Conservation (phyloP, 768 basidiomycete genomes). For the Sporobolomyces roseus region DNA sequence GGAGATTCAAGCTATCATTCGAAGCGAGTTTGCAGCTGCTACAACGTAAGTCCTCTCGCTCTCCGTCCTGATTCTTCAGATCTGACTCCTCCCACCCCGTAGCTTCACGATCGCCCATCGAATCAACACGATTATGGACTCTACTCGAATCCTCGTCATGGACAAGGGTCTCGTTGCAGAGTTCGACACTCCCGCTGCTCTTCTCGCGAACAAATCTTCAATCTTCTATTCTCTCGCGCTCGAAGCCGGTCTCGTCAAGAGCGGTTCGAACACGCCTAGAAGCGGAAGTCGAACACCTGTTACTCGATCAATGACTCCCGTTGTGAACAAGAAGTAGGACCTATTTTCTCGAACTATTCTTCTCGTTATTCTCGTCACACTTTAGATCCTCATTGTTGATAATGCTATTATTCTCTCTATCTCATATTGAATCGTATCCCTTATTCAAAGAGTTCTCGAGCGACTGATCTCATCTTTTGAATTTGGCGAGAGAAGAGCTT, state of each 20-base stretch:
- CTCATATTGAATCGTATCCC: not conserved
- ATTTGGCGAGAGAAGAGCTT: not conserved
- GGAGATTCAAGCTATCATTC: slow-evolving; percentile 62
- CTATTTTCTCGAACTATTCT: too few species aligned
- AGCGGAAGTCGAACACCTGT: too few species aligned
- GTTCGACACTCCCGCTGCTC: slow-evolving; percentile 64
- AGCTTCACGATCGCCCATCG: slow-evolving; percentile 59
- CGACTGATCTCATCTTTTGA: too few species aligned
- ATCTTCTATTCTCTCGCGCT: slow-evolving; percentile 40
- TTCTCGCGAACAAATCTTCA: slow-evolving; percentile 56
- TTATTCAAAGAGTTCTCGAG: not conserved
- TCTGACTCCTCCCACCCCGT: not conserved
- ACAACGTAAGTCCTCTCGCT: slow-evolving; percentile 49
- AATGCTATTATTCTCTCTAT: too few species aligned
- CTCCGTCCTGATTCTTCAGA: not conserved
- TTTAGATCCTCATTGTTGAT: not conserved
- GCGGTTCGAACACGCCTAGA: slow-evolving; percentile 22
- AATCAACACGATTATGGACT: slow-evolving; percentile 62
- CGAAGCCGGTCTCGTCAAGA: slow-evolving; percentile 31
- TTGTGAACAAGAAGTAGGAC: too few species aligned
- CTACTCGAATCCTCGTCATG: slow-evolving; percentile 56
- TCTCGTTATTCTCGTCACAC: too few species aligned
- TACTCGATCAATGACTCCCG: slow-evolving; percentile 21
- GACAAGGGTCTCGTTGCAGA: slow-evolving; percentile 77
- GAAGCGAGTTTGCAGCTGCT: slow-evolving; percentile 58